Conservation (phyloP, 495 filamentous ascomycete genomes). For the Friedmanniomyces simplex region DNA sequence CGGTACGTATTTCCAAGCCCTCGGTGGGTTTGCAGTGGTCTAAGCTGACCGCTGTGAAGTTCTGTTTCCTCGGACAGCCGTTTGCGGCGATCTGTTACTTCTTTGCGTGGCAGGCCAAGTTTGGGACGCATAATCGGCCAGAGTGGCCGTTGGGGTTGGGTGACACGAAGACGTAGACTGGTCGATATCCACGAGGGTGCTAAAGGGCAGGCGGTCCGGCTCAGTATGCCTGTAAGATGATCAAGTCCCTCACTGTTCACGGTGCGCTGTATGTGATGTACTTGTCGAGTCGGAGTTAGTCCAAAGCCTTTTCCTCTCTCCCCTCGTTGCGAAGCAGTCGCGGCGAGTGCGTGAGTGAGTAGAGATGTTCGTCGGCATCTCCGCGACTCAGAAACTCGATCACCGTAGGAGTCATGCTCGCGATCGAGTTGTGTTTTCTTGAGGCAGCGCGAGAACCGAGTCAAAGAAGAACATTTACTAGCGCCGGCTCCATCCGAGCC, state of each 20-base stretch:
- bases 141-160: constrained; percentile 12
- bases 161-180: constrained; percentile 1
- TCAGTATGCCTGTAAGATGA: no score
- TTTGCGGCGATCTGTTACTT: constrained; percentile 85
- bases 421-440: no score
- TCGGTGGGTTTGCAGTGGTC: not conserved
- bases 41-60: constrained; percentile 27
- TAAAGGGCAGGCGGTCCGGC: no score
- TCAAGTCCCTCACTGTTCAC: no score
- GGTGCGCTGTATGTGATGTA: no score
- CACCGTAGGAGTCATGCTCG: no score
- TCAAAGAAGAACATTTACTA: not conserved
- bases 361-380: not conserved
- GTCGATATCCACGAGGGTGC: no score
- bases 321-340: no score
- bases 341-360: no score
- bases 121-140: constrained; percentile 47
- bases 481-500: not conserved
- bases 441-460: not conserved
- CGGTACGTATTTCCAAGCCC: constrained; percentile 16
- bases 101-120: constrained; percentile 97
- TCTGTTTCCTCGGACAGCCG: constrained; percentile 89
- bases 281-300: no score
- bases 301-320: no score
- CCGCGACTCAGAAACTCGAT: not conserved